Conservation (phyloP, 1,139 yeast species). For the Magnusiomyces ingens region DNA sequence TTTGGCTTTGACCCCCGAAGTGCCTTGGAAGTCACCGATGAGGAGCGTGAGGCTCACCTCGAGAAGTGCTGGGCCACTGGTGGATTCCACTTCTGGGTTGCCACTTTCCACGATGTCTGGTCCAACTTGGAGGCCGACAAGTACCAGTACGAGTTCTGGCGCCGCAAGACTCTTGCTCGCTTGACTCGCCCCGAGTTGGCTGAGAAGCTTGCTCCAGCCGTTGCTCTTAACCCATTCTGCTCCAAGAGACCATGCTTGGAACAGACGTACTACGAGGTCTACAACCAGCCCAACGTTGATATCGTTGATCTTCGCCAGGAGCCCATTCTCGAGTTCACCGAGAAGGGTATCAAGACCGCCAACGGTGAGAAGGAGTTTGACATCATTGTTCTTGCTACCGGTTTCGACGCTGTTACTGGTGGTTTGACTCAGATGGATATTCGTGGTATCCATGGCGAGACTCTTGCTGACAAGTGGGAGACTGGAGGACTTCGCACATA, state of each 20-base stretch:
- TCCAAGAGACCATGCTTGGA: slow-evolving; percentile 30
- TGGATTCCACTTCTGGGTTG: slow-evolving; percentile 27
- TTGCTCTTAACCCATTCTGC: slow-evolving; percentile 28
- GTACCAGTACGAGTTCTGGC: slow-evolving; percentile 28
- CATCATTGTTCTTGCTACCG: slow-evolving; percentile 28
- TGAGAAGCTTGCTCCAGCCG: slow-evolving; percentile 27
- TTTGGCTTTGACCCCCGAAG: slow-evolving; percentile 16
- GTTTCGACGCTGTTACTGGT: slow-evolving; percentile 31
- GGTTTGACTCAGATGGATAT: slow-evolving; percentile 26
- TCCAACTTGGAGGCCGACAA: slow-evolving; percentile 23
- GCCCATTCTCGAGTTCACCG: slow-evolving; percentile 26
- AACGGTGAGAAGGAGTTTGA: slow-evolving; percentile 24
- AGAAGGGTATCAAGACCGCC: slow-evolving; percentile 22
- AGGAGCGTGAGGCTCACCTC: slow-evolving; percentile 23
- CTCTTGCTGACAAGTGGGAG: slow-evolving; percentile 25
- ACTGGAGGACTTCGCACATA: slow-evolving; percentile 25
- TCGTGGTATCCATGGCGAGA: slow-evolving; percentile 20
- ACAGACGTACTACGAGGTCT: slow-evolving; percentile 26
- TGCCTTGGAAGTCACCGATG: slow-evolving; percentile 19
- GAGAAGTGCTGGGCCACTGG: slow-evolving; percentile 22
- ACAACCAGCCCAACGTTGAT: slow-evolving; percentile 27
- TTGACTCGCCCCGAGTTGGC: slow-evolving; percentile 24
- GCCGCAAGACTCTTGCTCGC: slow-evolving; percentile 22
- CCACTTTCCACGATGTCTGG: slow-evolving; percentile 24
- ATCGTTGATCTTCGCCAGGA: slow-evolving; percentile 25